phyloP scores from a whole-genome alignment of 2,329 filamentous ascomycete genomes.

The Clonostachys solani region DNA sequence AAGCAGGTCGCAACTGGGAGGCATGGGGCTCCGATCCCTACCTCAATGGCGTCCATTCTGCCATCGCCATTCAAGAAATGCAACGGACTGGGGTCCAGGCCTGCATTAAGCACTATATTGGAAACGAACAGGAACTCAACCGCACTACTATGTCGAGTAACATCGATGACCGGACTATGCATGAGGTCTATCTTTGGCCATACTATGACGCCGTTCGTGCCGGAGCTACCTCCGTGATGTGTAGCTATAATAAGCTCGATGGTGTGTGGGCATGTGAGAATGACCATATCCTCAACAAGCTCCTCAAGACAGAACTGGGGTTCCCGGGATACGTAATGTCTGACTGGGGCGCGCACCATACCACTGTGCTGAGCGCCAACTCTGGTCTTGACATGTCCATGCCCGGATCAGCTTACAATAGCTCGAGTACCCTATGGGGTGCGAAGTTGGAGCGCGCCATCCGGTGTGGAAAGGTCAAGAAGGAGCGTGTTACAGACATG shows the following conservation, averaged over 20 bases:
- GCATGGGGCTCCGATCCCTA: conserved; percentile 79
- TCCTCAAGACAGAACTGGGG: conserved; percentile 69
- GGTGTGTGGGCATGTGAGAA: conserved; percentile 66
- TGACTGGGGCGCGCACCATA: conserved; percentile 77
- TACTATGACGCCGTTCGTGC: conserved; percentile 66
- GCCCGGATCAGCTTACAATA: conserved; percentile 62
- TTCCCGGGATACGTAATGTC: conserved; percentile 58
- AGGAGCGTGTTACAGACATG: conserved; percentile 64
- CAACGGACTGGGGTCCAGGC: conserved; percentile 46
- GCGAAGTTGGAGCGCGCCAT: conserved; percentile 46
- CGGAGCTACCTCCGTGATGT: conserved; percentile 66
- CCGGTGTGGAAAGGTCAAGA: conserved; percentile 51
- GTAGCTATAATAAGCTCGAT: conserved; percentile 70
- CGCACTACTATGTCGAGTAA: conserved; percentile 50
- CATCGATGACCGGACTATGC: conserved; percentile 57
- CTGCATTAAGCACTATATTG: conserved; percentile 57
- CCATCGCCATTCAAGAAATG: conserved; percentile 56
- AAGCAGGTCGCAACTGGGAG: conserved; percentile 79
- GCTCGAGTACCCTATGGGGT: conserved; percentile 50
- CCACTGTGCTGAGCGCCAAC: conserved; percentile 60
- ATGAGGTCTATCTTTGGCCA: conserved; percentile 65
- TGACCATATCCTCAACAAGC: conserved; percentile 51
- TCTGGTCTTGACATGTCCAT: conserved; percentile 79
- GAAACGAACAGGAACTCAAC: conserved; percentile 65
- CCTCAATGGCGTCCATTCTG: conserved; percentile 58